phyloP scores from a whole-genome alignment of 805 yeast species.

The Cyberlindnera mycetangii region DNA sequence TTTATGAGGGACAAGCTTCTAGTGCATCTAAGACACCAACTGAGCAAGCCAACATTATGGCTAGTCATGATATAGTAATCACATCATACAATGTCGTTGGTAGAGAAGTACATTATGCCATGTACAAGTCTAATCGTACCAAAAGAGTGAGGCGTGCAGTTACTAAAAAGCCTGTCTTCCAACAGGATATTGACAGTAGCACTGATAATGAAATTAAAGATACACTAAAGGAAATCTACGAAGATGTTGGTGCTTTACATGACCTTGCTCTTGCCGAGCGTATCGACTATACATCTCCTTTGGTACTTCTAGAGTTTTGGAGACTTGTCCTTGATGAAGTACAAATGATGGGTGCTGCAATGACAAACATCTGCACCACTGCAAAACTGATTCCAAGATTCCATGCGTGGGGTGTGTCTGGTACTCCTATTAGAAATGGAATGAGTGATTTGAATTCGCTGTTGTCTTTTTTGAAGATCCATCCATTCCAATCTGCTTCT shows the following conservation, averaged over 20 bases:
- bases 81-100: conserved; percentile 74
- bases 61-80: conserved; percentile 71
- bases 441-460: conserved; percentile 69
- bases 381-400: conserved; percentile 76
- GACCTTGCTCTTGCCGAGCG: conserved; percentile 7
- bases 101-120: conserved; percentile 74
- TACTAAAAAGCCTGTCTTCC: not conserved
- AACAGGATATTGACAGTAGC: not conserved
- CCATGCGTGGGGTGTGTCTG: conserved; percentile 97
- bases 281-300: conserved; percentile 70
- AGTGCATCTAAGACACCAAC: conserved; percentile 33
- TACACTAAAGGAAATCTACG: conserved; percentile 12
- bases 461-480: conserved; percentile 58
- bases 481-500: conserved; percentile 53
- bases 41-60: conserved; percentile 49
- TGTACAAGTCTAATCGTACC: conserved; percentile 51
- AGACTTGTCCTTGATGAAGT: conserved; percentile 91
- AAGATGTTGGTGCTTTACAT: conserved; percentile 11
- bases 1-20: conserved; percentile 53
- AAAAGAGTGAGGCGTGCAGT: conserved; percentile 24
- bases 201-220: conserved; percentile 6
- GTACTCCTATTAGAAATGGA: conserved; percentile 79
- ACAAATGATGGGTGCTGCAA: conserved; percentile 79
- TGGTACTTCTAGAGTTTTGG: conserved; percentile 82
- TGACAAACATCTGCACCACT: conserved; percentile 74